Base-by-base conservation (phyloP, 169 alveolate genomes). In the Plasmodium yoelii region DNA sequence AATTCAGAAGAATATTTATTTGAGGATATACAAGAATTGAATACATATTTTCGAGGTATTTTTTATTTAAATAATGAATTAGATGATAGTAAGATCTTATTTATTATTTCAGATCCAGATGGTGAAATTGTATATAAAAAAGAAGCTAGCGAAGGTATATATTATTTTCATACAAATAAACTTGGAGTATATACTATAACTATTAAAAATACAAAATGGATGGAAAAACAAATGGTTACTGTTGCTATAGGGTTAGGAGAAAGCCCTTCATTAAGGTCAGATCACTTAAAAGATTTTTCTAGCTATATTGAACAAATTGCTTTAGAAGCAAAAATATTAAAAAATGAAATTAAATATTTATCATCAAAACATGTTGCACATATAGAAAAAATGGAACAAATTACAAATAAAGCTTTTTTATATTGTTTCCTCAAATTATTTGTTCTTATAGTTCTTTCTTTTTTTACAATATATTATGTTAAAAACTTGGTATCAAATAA, bases 181-280 rank as follows among this genome's bases (percentile, higher is more conserved):
- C 56, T 46, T 67, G 90, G 90, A 1, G 18, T 82, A 44, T 82
- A 82, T 47, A 65, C 90, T 18, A 34, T 82, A 19, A 82, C 73
- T 10, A 15, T 82, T 59, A 82, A 56, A 82, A 82, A 82, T 67
- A 65, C 15, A 9, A 82, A 82, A 53, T 82, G 90, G 90, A 9
- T 82, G 22, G 90, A 71, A 12, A 82, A 65, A 13, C 67, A 82
- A 46, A 15, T 67, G 19, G 68, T 71, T 28, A 82, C 90, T 59
- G 90, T 82, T 82, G 90, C 90, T 57, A 24, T 82, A 42, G 90
- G 90, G 2, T 28, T 82, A 60, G 90, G 90, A 15, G 82, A 82
- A 55, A 82, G n/a, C 3, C 90, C 84, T 12, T 82, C 90, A 13
- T 56, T 82, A 13, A 67, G 44, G 19, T 82, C 90, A 39, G 90